A percentile compares a stretch with the other conserved stretches of the same genome.
Evolutionary conservation across 495 filamentous ascomycete genomes (phyloP).

Genomic region (Rusavskia elegans): DNA sequence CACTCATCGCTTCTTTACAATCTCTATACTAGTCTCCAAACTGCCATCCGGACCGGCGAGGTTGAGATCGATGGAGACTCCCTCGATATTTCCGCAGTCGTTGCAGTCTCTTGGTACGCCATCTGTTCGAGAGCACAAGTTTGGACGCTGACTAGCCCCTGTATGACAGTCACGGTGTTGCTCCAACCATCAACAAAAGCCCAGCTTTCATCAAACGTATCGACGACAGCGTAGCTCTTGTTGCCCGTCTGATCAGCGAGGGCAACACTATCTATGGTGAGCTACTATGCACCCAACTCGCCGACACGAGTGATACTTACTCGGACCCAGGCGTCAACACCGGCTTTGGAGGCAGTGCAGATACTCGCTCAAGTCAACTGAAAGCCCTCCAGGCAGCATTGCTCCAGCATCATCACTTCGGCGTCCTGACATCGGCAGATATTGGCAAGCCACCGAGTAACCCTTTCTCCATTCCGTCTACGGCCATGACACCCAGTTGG

Average conservation of each 20-base stretch:
- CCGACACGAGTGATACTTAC: too few relatives aligned
- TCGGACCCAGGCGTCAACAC: conserved; percentile 40
- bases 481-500: conserved; percentile 28
- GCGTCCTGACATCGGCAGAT: conserved; percentile 22
- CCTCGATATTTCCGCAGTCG: not conserved
- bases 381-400: conserved; percentile 36
- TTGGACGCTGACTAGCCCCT: too few relatives aligned
- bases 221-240: not conserved
- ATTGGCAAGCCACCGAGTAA: not conserved
- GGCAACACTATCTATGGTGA: not conserved
- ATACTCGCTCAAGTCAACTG: conserved; percentile 30
- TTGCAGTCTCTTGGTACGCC: not conserved
- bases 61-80: not conserved
- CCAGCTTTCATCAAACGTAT: not conserved
- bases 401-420: conserved; percentile 39
- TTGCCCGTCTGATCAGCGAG: not conserved
- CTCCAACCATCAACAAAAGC: not conserved
- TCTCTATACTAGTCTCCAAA: not conserved
- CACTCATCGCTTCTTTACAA: not conserved
- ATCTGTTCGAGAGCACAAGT: too few relatives aligned
- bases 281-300: too few relatives aligned
- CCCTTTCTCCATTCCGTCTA: too few relatives aligned
- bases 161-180: not conserved
- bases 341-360: conserved; percentile 53
- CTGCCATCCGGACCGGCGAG: not conserved